Conservation (phyloP, 2,329 filamentous ascomycete species). For the Helotiales sp. region DNA sequence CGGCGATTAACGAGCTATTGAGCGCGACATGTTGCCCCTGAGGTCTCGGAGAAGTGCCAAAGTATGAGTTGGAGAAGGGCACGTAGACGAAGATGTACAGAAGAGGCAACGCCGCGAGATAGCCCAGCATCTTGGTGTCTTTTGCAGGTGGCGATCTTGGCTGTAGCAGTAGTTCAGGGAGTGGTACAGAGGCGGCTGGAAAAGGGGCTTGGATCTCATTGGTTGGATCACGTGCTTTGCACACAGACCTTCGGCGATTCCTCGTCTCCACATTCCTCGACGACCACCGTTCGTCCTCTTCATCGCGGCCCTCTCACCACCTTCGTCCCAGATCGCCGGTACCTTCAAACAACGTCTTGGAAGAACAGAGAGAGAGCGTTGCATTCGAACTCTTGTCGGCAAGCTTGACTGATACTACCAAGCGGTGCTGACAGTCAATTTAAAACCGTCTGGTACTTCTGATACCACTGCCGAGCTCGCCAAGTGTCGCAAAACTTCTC, state of each 20-base stretch:
- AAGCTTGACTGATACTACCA: constrained; percentile 4
- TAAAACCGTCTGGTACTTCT: constrained; percentile 10
- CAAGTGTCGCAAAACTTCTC: constrained; percentile 16
- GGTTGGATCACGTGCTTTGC: neutral
- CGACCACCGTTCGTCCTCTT: neutral
- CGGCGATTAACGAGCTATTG: constrained; percentile 33
- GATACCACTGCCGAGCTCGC: constrained; percentile 15
- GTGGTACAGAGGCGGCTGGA: neutral
- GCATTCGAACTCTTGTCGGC: constrained; percentile 8
- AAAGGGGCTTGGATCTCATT: neutral
- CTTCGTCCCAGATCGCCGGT: neutral
- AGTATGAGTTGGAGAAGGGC: constrained; percentile 28
- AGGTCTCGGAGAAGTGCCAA: constrained; percentile 12
- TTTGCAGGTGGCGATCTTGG: neutral
- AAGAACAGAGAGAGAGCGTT: neutral
- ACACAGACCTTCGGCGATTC: neutral
- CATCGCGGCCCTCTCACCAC: neutral
- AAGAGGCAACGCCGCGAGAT: constrained; percentile 29
- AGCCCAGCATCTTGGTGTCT: constrained; percentile 30
- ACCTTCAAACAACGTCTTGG: neutral
- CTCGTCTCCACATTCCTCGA: neutral
- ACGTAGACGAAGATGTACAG: constrained; percentile 32
- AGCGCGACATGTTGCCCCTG: constrained; percentile 13
- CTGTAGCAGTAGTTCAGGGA: neutral
- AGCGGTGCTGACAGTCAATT: constrained; percentile 11